phyloP scores from a whole-genome alignment of 441 rosid species.

The Eruca vesicaria region DNA sequence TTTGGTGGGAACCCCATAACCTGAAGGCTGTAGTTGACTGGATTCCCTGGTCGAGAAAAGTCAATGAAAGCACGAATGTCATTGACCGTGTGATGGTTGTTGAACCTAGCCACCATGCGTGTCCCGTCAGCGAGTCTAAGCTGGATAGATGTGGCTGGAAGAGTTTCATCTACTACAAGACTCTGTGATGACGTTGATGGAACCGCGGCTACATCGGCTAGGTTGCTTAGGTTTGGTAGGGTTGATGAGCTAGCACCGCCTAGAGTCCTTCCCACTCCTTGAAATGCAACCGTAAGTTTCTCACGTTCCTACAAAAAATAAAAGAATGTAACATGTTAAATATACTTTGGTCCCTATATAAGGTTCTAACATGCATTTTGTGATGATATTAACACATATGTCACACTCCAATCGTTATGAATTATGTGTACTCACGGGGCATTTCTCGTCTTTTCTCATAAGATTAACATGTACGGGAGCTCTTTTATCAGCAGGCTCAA shows the following conservation, averaged over 20 bases:
- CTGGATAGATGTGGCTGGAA: slow-evolving; percentile 77
- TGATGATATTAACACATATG: too few species aligned
- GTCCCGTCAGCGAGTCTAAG: slow-evolving; percentile 79
- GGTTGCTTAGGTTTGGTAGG: slow-evolving; percentile 33
- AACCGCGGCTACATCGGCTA: slow-evolving; percentile 12
- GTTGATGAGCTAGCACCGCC: slow-evolving; percentile 57
- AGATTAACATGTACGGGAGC: slow-evolving; percentile 74
- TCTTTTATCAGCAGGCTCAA: slow-evolving; percentile 76
- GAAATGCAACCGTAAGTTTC: slow-evolving; percentile 59
- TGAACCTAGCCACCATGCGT: slow-evolving; percentile 24
- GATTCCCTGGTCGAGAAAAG: slow-evolving; percentile 25
- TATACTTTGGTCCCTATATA: background rate
- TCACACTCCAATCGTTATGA: background rate
- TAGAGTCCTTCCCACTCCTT: slow-evolving; percentile 81
- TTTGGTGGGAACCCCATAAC: slow-evolving; percentile 90
- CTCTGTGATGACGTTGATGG: slow-evolving; percentile 38
- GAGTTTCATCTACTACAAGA: slow-evolving; percentile 49
- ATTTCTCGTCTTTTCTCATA: slow-evolving; percentile 62
- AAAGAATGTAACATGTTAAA: background rate
- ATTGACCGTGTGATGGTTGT: too few species aligned
- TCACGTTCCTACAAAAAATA: slow-evolving; percentile 59
- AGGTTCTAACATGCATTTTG: too few species aligned
- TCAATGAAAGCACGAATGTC: too few species aligned
- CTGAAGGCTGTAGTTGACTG: slow-evolving; percentile 61
- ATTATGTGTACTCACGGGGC: slow-evolving; percentile 49